Percentiles rank a stretch among this genome's conserved stretches.
These are phyloP conservation scores for Chaetothyriales sp. DNA, from an alignment of 2,329 filamentous ascomycete genomes.

Conservation along the genomic window DNA sequence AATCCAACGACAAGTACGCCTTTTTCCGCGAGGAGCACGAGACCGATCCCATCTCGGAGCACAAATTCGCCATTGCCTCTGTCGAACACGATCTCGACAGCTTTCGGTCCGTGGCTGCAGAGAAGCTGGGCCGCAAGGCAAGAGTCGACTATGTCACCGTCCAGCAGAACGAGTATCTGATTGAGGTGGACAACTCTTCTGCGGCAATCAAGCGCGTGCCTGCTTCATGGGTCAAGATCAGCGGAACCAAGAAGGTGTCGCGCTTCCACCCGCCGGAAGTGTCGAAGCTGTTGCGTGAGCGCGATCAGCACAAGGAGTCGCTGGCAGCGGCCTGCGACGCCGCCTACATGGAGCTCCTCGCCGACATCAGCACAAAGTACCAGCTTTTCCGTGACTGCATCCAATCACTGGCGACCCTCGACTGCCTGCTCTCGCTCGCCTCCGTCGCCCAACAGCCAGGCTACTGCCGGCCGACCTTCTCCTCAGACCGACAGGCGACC, in stretches of 20 bases:
- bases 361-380: slow-evolving; percentile 66
- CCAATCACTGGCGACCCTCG: slow-evolving; percentile 68
- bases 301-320: slow-evolving; percentile 88
- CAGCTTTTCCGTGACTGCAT: slow-evolving; percentile 80
- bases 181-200: slow-evolving; percentile 66
- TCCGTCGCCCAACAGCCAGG: slow-evolving; percentile 72
- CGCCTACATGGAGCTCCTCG: slow-evolving; percentile 59
- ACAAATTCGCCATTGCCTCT: slow-evolving; percentile 79
- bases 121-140: slow-evolving; percentile 53
- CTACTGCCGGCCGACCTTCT: slow-evolving; percentile 64
- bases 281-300: slow-evolving; percentile 63
- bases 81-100: slow-evolving; percentile 78
- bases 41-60: slow-evolving; percentile 73
- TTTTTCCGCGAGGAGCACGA: slow-evolving; percentile 85
- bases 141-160: slow-evolving; percentile 68
- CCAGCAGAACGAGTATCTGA: slow-evolving; percentile 81
- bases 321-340: slow-evolving; percentile 80
- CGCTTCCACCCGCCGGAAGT: slow-evolving; percentile 92
- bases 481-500: slow-evolving; percentile 35
- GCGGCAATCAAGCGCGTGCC: slow-evolving; percentile 69
- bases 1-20: slow-evolving; percentile 75
- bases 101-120: slow-evolving; percentile 56
- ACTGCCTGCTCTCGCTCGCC: slow-evolving; percentile 77
- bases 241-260: slow-evolving; percentile 79
- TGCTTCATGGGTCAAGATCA: slow-evolving; percentile 88